Conservation (phyloP, 2,329 filamentous ascomycete species). For the Nemania serpens region DNA sequence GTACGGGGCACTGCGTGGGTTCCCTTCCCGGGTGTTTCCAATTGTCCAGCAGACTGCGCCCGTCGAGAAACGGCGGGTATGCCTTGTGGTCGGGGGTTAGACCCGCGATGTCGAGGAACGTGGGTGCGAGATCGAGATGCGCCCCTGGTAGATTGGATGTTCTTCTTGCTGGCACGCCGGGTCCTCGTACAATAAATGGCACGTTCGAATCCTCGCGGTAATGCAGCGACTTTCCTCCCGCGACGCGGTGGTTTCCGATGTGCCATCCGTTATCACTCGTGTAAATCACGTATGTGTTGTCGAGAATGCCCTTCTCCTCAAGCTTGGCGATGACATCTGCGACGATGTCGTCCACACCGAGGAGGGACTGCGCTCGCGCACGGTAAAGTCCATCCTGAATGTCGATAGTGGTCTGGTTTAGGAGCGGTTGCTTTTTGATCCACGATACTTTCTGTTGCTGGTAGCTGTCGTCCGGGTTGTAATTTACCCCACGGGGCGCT, state of each 20-base stretch:
- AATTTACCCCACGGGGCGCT: slow-evolving; percentile 20
- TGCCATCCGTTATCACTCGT: slow-evolving; percentile 27
- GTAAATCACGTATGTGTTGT: slow-evolving; percentile 28
- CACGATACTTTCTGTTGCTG: slow-evolving; percentile 23
- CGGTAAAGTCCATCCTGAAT: slow-evolving; percentile 17
- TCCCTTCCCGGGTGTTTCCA: slow-evolving; percentile 14
- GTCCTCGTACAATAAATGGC: slow-evolving; percentile 26
- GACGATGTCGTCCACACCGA: slow-evolving; percentile 43
- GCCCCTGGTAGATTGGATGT: slow-evolving; percentile 18
- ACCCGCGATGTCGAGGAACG: slow-evolving; percentile 26
- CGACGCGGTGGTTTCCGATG: slow-evolving; percentile 21
- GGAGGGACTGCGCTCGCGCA: slow-evolving; percentile 32
- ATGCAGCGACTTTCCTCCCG: slow-evolving; percentile 23
- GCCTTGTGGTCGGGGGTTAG: not conserved
- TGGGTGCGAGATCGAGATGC: slow-evolving; percentile 26
- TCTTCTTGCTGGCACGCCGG: slow-evolving; percentile 18
- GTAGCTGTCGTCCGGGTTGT: slow-evolving; percentile 19
- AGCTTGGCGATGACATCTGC: slow-evolving; percentile 39
- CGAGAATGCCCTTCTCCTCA: slow-evolving; percentile 29
- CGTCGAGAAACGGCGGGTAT: slow-evolving; percentile 24
- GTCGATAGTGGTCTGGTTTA: slow-evolving; percentile 15
- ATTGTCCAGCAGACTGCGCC: slow-evolving; percentile 21
- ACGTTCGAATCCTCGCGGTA: slow-evolving; percentile 22
- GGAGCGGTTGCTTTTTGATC: slow-evolving; percentile 6
- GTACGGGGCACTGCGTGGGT: slow-evolving; percentile 5